Evolutionary conservation across 2,329 filamentous ascomycete genomes (phyloP).

Genomic region (Pyrenochaeta sp.): DNA sequence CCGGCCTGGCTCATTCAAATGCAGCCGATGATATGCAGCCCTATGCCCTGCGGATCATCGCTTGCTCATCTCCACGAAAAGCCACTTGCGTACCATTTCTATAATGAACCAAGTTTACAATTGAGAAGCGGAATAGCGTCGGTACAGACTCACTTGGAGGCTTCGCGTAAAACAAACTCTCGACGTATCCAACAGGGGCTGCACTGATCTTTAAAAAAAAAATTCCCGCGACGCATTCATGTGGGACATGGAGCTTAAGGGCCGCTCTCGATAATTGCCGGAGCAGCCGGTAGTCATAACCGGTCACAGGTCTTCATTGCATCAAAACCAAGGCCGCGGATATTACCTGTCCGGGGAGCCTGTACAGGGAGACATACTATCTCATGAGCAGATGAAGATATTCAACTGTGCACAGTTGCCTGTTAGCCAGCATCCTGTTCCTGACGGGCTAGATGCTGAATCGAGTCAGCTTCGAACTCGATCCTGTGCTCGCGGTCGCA

Average conservation of each 20-base stretch:
- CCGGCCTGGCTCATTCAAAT: background rate
- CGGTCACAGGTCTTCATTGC: background rate
- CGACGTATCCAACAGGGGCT: background rate
- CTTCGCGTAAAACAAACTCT: background rate
- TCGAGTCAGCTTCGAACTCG: background rate
- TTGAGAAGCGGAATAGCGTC: background rate
- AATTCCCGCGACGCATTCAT: background rate
- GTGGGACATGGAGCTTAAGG: background rate
- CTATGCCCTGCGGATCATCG: background rate
- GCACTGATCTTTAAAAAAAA: background rate
- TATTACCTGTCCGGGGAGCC: background rate
- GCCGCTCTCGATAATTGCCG: slow-evolving; percentile 7
- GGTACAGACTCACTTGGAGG: background rate
- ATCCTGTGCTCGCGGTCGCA: background rate
- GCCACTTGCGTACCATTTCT: background rate
- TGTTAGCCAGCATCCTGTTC: background rate
- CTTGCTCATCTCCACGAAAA: background rate
- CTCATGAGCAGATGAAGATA: background rate
- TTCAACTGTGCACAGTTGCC: background rate
- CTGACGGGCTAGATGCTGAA: background rate
- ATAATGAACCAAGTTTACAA: background rate
- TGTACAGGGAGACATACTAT: background rate
- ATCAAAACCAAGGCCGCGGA: background rate
- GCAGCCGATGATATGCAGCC: no score
- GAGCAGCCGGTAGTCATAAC: slow-evolving; percentile 10